Evolutionary conservation across 305 asterid species (phyloP).

Genomic region (Fraxinus angustifolia): DNA sequence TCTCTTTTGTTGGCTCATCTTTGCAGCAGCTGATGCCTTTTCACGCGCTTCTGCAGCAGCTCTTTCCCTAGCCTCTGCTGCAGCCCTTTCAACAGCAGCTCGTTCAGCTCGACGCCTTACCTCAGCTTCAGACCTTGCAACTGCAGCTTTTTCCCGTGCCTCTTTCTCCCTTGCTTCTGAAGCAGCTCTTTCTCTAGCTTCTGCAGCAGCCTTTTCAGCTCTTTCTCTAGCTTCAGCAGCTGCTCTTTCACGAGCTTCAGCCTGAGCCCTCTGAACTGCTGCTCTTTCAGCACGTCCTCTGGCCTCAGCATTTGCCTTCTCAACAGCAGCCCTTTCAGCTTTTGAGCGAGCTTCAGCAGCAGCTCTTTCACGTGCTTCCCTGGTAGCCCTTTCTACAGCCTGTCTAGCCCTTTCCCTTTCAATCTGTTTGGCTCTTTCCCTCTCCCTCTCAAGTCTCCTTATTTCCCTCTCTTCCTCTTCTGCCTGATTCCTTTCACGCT

Average conservation of each 20-base stretch:
- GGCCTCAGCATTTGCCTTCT: conserved; percentile 79
- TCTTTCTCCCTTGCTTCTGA: conserved; percentile 64
- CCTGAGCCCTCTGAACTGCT: conserved; percentile 94
- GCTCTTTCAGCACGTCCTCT: conserved; percentile 85
- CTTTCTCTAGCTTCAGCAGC: conserved; percentile 87
- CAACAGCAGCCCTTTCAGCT: conserved; percentile 85
- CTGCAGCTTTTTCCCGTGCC: conserved; percentile 53
- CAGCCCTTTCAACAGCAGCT: conserved; percentile 86
- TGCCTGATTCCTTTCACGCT: conserved; percentile 62
- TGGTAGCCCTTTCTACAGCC: conserved; percentile 96
- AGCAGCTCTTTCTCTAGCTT: conserved; percentile 69
- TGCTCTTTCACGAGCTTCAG: conserved; percentile 99
- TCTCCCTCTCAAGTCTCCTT: conserved; percentile 67
- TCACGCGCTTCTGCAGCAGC: conserved; percentile 40
- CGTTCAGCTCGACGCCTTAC: conserved; percentile 80
- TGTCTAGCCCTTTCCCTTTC: conserved; percentile 80
- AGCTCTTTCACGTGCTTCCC: conserved; percentile 92
- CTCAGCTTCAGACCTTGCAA: conserved; percentile 55
- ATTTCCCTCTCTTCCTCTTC: conserved; percentile 83
- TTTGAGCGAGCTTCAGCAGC: conserved; percentile 59
- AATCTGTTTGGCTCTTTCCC: conserved; percentile 54
- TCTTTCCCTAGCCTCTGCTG: conserved; percentile 72
- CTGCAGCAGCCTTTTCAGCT: conserved; percentile 85
- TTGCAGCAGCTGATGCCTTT: conserved; percentile 71
- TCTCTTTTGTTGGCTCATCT: conserved; percentile 66